These are phyloP conservation scores for Scenedesmus sp. DNA, from an alignment of 163 green algal species.

Conservation along the genomic window DNA sequence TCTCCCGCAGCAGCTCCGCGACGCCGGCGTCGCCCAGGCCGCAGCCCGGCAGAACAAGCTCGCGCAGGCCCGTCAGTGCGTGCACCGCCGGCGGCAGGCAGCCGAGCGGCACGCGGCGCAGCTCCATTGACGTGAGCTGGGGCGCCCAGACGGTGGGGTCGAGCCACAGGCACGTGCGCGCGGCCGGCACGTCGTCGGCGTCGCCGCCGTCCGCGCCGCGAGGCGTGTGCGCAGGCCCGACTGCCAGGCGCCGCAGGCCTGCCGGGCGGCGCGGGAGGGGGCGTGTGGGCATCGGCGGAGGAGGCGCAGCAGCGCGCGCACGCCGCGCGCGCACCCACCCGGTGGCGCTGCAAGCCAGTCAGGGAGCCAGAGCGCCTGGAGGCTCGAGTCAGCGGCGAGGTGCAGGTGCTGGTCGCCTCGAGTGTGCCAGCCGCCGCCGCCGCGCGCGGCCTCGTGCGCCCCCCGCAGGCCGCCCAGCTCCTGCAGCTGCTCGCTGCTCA, in stretches of 20 bases:
- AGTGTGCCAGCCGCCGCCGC: conserved; percentile 3
- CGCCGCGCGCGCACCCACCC: background rate
- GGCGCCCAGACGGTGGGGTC: background rate
- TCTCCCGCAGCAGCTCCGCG: conserved; percentile 5
- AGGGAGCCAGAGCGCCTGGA: conserved; percentile 22
- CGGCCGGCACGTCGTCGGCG: too few relatives aligned
- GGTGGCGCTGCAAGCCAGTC: conserved; percentile 28
- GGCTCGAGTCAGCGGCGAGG: background rate
- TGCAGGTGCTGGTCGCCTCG: background rate
- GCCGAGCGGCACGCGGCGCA: background rate
- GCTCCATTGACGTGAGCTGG: conserved; percentile 12
- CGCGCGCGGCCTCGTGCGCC: conserved; percentile 3
- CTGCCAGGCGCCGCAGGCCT: background rate
- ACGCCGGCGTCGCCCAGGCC: background rate
- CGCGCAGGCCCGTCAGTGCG: background rate
- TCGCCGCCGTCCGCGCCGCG: background rate
- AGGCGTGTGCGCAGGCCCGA: background rate
- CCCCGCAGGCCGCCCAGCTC: conserved; percentile 19
- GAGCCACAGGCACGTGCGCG: conserved; percentile 17
- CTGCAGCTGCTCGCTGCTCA: conserved; percentile 2
- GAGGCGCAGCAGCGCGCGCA: background rate
- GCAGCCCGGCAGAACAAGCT: background rate
- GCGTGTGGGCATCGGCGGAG: background rate
- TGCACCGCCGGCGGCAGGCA: background rate
- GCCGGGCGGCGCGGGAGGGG: background rate